Percentiles rank a stretch among this genome's conserved stretches.
phyloP scores from a whole-genome alignment of 345 rosid genomes.

The Psidium friedrichsthalianum region DNA sequence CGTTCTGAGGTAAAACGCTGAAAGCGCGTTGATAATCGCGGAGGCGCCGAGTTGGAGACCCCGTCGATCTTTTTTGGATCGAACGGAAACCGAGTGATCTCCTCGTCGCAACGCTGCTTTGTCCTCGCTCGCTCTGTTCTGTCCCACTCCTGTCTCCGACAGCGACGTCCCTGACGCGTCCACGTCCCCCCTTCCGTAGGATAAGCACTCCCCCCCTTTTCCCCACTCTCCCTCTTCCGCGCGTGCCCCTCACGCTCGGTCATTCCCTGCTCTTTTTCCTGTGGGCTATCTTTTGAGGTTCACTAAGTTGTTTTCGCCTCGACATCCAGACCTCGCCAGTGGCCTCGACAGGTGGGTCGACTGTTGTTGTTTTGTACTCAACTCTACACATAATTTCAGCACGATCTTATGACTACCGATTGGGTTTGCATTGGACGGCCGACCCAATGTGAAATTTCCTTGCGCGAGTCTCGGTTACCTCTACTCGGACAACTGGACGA shows the following conservation, averaged over 20 bases:
- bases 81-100: neutral
- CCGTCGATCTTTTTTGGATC: neutral
- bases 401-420: too few species aligned
- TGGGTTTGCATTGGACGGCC: too few species aligned
- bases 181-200: neutral
- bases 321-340: too few species aligned
- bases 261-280: neutral
- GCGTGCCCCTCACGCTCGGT: neutral
- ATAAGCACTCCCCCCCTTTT: neutral
- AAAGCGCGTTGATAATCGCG: neutral
- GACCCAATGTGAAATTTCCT: too few species aligned
- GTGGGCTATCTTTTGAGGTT: too few species aligned
- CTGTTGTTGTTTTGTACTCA: too few species aligned
- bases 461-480: too few species aligned
- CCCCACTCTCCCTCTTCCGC: neutral
- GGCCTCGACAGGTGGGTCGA: too few species aligned
- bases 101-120: neutral
- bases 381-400: neutral
- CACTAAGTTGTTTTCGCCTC: too few species aligned
- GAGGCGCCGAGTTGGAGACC: neutral
- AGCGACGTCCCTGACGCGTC: neutral
- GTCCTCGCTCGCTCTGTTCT: neutral
- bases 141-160: neutral
- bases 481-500: too few species aligned
- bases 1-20: neutral